Base-by-base conservation (phyloP, 2,329 filamentous ascomycete species). In the Penicillium sp. region DNA sequence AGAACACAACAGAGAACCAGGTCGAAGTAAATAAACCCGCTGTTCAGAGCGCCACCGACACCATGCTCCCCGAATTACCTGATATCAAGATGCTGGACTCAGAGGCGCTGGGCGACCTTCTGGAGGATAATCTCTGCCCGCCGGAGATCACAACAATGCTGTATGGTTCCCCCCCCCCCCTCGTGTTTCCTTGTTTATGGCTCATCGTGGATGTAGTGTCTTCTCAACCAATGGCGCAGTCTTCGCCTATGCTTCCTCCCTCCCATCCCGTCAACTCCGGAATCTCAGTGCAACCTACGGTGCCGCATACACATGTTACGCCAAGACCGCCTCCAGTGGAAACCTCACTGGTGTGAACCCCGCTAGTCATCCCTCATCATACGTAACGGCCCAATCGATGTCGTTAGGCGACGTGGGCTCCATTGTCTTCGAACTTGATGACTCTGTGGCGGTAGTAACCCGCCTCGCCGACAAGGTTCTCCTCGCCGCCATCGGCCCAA, bases 1-100 rank as follows among this genome's bases (percentile, higher is more conserved):
- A 60, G 39, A 45, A 63, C 21, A 45, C 52, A 10, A 43, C 14
- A 33, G 31, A 54, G 33, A 45, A 43, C 3, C 58, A 49, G 22
- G 53, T 57, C 10, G 60, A 64, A 49, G 50, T 61, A 58, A 47
- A 63, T 26, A 57, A 51, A 39, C 35, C 47, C n/a, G 43, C 54
- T 45, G 57, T 54, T 43, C 65, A 59, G 26, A 55, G 60, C 59
- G 53, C 53, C 54, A 58, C 63, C 68, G 68, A 68, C 70, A 71
- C 56, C 58, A 76, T 76, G 74, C 72, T 74, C 51, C 73, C 75
- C 49, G 74, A 73, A 42, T 68, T 77, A 29, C 75, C 76, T 4
- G 71, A 76, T 60, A 77, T 78, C 47, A 74, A 73, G 53, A 78
- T 78, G 76, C 66, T 78, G 29, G 75, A 77, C 61, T 71, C 74